Base-by-base conservation (phyloP, 352 stramenopile species). In the Pelagophyceae sp. region DNA sequence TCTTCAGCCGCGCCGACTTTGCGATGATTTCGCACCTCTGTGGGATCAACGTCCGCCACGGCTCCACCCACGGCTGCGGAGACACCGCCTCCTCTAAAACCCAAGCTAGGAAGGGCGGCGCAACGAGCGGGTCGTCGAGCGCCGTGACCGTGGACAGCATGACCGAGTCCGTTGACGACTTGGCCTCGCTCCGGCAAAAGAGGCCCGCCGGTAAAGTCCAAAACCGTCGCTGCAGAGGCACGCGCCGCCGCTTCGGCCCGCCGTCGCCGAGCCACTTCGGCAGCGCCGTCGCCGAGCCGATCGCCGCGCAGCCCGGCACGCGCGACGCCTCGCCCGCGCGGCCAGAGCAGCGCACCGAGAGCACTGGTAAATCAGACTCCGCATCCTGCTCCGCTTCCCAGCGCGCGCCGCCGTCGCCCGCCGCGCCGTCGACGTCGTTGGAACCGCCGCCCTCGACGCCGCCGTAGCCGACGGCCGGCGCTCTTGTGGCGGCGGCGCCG, bases 401-500 rank as follows among this genome's bases (percentile, higher is more conserved):
- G 35, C 33, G 20, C 67, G 67, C 67, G 25, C 67, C 67, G 67
- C 67, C 67, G 67, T 51, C 31, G 33, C 67, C 67, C 11, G 6
- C 0, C 20, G 15, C 1, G 38, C 67, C 67, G 38, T 74, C 67
- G 2, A 20, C 33, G 38, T 74, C 67, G 2, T 60, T 11, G 27
- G 2, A 2, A 1, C 67, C 67, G 0, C 38, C 2, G 33, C 67
- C 67, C 67, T 74, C 67, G 25, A 74, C 38, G 38, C 15, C 67
- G 20, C 6, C 6, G 67, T 74, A 74, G 33, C 35, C 67, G 35
- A 37, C 17, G 25, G 51, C 67, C 27, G 11, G 38, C 67, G 67
- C 6, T 0, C 6, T 2, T 3, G 33, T 31, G 35, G 33, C 20
- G 33, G 35, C 67, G 23, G 45, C 11, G 38, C 58, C 67, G 33